These are phyloP conservation scores for Paecilomyces dactylethromorphus DNA, from an alignment of 2,329 filamentous ascomycete species.

Conservation along the genomic window DNA sequence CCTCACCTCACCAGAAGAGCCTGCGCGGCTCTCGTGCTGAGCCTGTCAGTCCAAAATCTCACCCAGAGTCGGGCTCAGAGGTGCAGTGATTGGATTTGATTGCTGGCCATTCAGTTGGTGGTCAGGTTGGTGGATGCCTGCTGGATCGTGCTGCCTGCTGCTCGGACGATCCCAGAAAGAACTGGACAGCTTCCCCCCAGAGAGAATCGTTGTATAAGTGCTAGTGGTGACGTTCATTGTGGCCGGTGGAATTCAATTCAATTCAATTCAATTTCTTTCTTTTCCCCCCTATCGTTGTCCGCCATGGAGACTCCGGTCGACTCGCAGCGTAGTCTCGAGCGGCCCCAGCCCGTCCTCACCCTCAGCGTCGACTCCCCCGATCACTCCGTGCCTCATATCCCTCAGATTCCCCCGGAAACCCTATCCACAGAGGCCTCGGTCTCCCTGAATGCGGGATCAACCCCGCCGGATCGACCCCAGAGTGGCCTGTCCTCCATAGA, in stretches of 20 bases:
- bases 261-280: conserved; percentile 3
- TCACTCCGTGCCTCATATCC: neutral
- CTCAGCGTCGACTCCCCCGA: neutral
- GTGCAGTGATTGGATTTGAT: neutral
- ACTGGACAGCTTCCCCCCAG: neutral
- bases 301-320: neutral
- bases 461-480: neutral
- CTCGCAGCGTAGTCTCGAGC: neutral
- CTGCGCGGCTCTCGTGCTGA: neutral
- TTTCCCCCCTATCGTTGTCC: conserved; percentile 1
- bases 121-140: neutral
- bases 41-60: neutral
- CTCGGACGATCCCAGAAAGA: neutral
- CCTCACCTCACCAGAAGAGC: no score
- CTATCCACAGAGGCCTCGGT: neutral
- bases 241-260: conserved; percentile 2
- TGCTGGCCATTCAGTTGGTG: neutral
- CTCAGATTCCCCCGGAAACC: neutral
- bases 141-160: neutral
- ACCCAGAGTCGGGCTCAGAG: no score
- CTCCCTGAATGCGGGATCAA: neutral
- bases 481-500: neutral
- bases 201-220: neutral
- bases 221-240: conserved; percentile 1
- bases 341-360: neutral